phyloP scores from a whole-genome alignment of 2,329 filamentous ascomycete genomes.

The Aureobasidium sp. region DNA sequence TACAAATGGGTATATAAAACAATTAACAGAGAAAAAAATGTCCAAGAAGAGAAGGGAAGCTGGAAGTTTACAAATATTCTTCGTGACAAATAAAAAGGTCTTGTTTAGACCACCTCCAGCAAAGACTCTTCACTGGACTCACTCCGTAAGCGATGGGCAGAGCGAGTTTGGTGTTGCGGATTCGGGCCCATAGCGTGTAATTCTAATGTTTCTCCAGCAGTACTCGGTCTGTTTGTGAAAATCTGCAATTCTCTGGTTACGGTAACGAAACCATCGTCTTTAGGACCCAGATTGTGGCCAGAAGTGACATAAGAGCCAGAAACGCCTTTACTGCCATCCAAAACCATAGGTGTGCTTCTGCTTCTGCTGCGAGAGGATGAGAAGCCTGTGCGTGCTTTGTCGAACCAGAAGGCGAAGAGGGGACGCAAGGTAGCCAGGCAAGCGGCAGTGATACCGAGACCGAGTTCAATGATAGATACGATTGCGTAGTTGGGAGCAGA shows the following conservation, averaged over 20 bases:
- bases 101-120: neutral
- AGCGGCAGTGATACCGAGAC: conserved; percentile 29
- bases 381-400: conserved; percentile 9
- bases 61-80: neutral
- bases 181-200: neutral
- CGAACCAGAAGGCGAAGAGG: conserved; percentile 23
- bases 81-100: neutral
- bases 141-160: neutral
- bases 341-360: neutral
- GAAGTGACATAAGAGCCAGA: conserved; percentile 3
- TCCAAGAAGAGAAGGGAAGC: neutral
- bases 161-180: neutral
- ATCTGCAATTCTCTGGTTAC: conserved; percentile 6
- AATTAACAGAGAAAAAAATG: neutral
- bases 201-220: neutral
- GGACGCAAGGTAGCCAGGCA: conserved; percentile 29
- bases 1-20: neutral
- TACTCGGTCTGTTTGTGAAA: neutral
- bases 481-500: conserved; percentile 24
- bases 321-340: neutral
- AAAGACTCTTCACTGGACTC: conserved; percentile 1
- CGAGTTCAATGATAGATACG: conserved; percentile 28
- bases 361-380: neutral
- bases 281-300: neutral
- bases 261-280: conserved; percentile 10